Evolutionary conservation across 2,329 filamentous ascomycete genomes (phyloP), one percentile per base, ranked within the genome.

Genomic region (Thermomyces lanuginosus): DNA sequence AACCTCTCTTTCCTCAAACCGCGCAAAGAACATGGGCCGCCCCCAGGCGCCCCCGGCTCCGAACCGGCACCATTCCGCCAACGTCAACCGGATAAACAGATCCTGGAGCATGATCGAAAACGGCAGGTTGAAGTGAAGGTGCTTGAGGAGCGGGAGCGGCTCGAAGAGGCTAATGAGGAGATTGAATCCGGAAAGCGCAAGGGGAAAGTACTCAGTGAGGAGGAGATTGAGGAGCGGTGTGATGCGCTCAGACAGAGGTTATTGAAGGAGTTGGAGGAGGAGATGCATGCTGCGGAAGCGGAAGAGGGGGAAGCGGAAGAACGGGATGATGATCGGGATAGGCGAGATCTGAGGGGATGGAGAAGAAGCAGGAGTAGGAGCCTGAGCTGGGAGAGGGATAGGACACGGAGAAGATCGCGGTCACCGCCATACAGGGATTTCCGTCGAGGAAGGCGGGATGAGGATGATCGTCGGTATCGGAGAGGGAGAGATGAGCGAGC

Each of bases 91-190:
- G 86, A 98, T 56, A 72, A 80, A 53, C 79, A 79, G 24, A 95
- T 98, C 30, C 66, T 98, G 2, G 83, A 93, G 45, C 91, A 98
- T 53, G 86, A 95, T 43, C 74, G 82, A 30, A 81, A 84, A 57
- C 72, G 89, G 21, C 78, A 82, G 42, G 72, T 98, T 16, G 89
- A 98, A 51, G 78, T 95, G 29, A 82, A 89, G 47, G 82, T 95
- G 0, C 79, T 95, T 42, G 84, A 92, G 48, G 58, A 95, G 39
- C 64, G 83, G 31, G 89, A 95, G 49, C 65, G 75, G 46, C 66
- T 98, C n/a, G 89, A 98, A 51, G 86, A 95, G 29, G 78, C 84
- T 55, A 58, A 55, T 29, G 55, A 61, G 36, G 33, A 36, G 12
- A 74, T 83, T 29, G 81, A 92, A 44, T n/a, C n/a, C n/a, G n/a